Evolutionary conservation across 2,329 filamentous ascomycete genomes (phyloP), one percentile per base, ranked within the genome.

Genomic region (Colletotrichum sp.): DNA sequence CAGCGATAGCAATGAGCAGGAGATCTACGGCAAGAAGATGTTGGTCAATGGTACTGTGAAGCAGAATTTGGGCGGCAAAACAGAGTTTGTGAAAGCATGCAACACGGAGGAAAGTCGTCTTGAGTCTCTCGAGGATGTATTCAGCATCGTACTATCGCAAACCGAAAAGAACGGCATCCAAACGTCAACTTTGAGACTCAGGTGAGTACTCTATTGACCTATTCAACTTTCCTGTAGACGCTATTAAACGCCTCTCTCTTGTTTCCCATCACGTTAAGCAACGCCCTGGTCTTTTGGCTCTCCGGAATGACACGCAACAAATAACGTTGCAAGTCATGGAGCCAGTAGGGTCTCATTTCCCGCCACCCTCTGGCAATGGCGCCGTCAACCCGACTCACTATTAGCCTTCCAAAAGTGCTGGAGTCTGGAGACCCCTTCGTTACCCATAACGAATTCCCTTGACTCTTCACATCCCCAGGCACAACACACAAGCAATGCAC

Each of bases 101-200:
- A 81, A 82, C 78, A 89, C 77, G 0, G 92, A 94, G 79, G 81
- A 81, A 10, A 89, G 92, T 80, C 86, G 91, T 58, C 82, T 92
- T n/a, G 75, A 82, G 71, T 89, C 85, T 13, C 79, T 93, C 77
- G 85, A 84, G 67, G 16, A 85, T 87, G 76, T 87, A 9, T 58
- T 71, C 55, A 13, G 18, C 18, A 52, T 39, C 12, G 55, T 12
- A 16, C 22, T 34, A 36, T n/a, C 27, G 18, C 28, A 58, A 6
- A 18, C 9, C 13, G 66, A 58, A 27, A 36, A 36, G 13, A 8
- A 18, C 12, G 66, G 30, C 28, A 68, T 68, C 6, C 66, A 30
- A 28, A 28, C 28, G 12, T 68, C 66, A 10, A n/a, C 66, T 22
- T 36, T 68, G 48, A 28, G 39, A 34, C 66, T 68, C 22, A 5